These are phyloP conservation scores for Chlamydomonas reinhardtii DNA, from an alignment of 163 green algal genomes.

Conservation along the genomic window DNA sequence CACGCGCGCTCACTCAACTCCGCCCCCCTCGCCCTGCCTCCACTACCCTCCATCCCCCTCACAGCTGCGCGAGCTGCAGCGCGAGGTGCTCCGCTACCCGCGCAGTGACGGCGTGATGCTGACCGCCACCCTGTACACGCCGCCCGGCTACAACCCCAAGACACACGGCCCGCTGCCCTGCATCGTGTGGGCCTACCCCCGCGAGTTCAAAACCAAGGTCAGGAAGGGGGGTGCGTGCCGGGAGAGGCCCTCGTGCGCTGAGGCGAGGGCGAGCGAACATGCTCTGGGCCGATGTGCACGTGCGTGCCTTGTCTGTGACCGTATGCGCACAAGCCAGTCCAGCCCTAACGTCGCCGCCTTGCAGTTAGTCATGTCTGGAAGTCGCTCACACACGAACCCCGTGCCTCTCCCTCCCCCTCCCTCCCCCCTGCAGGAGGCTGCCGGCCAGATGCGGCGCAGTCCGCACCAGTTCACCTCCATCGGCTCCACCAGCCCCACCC, in stretches of 20 bases:
- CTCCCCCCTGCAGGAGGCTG: slow-evolving; percentile 78
- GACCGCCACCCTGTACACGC: slow-evolving; percentile 96
- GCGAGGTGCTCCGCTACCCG: slow-evolving; percentile 93
- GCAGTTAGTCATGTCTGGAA: too few species aligned
- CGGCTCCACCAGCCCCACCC: slow-evolving; percentile 81
- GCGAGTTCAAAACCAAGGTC: slow-evolving; percentile 96
- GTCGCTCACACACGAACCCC: too few species aligned
- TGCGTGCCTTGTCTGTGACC: too few species aligned
- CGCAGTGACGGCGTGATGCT: slow-evolving; percentile 95
- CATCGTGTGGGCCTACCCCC: slow-evolving; percentile 92
- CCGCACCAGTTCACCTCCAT: slow-evolving; percentile 94
- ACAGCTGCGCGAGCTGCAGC: slow-evolving; percentile 72
- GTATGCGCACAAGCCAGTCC: too few species aligned
- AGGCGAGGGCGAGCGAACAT: too few species aligned
- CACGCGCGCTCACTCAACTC: too few species aligned
- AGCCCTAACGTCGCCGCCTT: too few species aligned
- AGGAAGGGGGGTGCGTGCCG: neutral
- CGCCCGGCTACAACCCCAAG: slow-evolving; percentile 89
- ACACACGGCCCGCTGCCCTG: slow-evolving; percentile 90
- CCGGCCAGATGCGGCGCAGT: slow-evolving; percentile 92
- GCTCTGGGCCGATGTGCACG: too few species aligned
- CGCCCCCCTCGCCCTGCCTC: neutral
- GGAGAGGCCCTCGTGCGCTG: too few species aligned
- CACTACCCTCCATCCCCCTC: neutral
- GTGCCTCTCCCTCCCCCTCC: neutral